A percentile compares a stretch with the other conserved stretches of the same genome.
These are phyloP conservation scores for Fagopyrum esculentum DNA, from an alignment of 148 eudicot genomes.

Conservation along the genomic window DNA sequence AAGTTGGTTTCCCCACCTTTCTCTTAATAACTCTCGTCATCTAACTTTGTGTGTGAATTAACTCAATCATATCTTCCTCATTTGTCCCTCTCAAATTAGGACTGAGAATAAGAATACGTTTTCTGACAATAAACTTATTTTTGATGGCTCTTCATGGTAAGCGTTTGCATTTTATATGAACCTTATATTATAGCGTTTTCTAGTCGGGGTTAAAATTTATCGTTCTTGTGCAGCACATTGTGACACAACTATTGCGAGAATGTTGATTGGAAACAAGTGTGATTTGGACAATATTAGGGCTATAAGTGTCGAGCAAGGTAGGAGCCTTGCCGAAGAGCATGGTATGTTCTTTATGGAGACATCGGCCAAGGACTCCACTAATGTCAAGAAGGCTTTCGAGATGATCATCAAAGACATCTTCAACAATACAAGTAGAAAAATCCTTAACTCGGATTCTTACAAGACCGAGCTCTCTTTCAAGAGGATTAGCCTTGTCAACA, in stretches of 20 bases:
- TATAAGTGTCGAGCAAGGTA: constrained; percentile 56
- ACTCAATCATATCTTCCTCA: neutral
- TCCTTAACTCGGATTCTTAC: constrained; percentile 60
- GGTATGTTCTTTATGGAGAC: constrained; percentile 74
- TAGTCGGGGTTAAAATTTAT: neutral
- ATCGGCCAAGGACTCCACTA: constrained; percentile 65
- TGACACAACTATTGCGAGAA: constrained; percentile 58
- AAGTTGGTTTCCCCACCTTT: neutral
- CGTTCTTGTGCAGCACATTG: constrained; percentile 49
- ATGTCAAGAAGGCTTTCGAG: constrained; percentile 58
- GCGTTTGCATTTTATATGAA: neutral
- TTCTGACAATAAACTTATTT: too few species aligned
- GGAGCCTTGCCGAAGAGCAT: constrained; percentile 56
- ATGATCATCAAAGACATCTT: constrained; percentile 55
- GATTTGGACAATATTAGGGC: constrained; percentile 64
- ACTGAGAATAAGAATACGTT: too few species aligned
- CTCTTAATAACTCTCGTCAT: neutral
- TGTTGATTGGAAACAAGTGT: constrained; percentile 59
- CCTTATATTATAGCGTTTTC: neutral
- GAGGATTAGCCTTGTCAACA: constrained; percentile 51
- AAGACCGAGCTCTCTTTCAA: constrained; percentile 56
- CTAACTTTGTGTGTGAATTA: neutral
- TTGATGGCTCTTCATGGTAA: too few species aligned
- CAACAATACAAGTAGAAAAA: constrained; percentile 47
- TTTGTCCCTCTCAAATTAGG: too few species aligned